Percentiles rank a stretch among this genome's conserved stretches.
Evolutionary conservation across 2,329 filamentous ascomycete genomes (phyloP).

Genomic region (Botrytis medusae): DNA sequence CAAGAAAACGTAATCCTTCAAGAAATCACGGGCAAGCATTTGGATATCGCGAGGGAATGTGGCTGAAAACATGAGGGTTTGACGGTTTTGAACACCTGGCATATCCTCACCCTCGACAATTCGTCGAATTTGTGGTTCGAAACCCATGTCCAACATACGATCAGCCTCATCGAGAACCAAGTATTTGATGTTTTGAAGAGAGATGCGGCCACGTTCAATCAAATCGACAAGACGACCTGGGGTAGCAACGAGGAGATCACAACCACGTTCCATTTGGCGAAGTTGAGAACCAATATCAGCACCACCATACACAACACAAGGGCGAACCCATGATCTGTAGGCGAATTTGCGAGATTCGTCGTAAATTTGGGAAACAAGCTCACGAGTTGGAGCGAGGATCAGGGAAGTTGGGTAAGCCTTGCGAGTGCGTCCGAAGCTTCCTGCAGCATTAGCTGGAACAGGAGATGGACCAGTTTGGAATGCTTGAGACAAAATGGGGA

Average conservation of each 20-base stretch:
- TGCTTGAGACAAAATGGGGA: constrained; percentile 97
- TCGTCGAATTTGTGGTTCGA: constrained; percentile 98
- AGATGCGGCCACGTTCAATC: constrained; percentile 98
- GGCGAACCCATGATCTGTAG: constrained; percentile 98
- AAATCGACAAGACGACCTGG: constrained; percentile 96
- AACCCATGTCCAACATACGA: constrained; percentile 99
- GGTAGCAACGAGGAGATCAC: constrained; percentile 94
- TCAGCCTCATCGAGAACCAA: constrained; percentile 98
- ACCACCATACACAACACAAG: constrained; percentile 98
- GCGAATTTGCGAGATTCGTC: constrained; percentile 97
- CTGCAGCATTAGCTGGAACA: constrained; percentile 60
- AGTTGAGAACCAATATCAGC: constrained; percentile 98
- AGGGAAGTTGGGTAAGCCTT: constrained; percentile 97
- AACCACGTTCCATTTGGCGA: constrained; percentile 95
- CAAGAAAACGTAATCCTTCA: constrained; percentile 99
- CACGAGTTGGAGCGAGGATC: constrained; percentile 94
- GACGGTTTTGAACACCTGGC: constrained; percentile 77
- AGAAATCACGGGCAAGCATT: constrained; percentile 97
- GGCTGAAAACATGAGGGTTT: constrained; percentile 99
- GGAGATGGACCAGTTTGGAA: constrained; percentile 84
- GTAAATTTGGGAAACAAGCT: constrained; percentile 97
- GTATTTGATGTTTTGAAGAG: constrained; percentile 98
- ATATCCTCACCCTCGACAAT: constrained; percentile 99
- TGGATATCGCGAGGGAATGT: constrained; percentile 99
- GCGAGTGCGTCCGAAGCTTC: constrained; percentile 86